These are phyloP conservation scores for Stephania japonica DNA, from an alignment of 164 flowering plant species.

Conservation along the genomic window DNA sequence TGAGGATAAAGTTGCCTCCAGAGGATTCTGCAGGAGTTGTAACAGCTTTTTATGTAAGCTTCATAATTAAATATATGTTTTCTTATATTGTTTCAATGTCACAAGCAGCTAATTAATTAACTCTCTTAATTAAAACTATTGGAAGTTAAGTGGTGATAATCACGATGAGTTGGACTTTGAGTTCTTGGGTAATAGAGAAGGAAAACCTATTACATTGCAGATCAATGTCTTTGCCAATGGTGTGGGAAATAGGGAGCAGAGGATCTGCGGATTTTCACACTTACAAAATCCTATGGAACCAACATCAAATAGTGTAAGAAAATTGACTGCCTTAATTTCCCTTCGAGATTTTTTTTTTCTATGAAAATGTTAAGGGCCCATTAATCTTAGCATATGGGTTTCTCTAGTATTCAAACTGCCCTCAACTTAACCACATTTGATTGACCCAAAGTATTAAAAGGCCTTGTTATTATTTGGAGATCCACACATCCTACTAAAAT, in stretches of 20 bases:
- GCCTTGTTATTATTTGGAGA: too few relatives aligned
- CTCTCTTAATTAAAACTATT: background rate
- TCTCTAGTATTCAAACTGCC: too few relatives aligned
- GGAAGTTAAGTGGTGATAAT: conserved; percentile 28
- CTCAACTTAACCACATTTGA: too few relatives aligned
- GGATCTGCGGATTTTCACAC: conserved; percentile 38
- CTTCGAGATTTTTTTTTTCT: too few relatives aligned
- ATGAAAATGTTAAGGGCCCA: too few relatives aligned
- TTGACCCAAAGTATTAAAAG: too few relatives aligned
- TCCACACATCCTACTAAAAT: too few relatives aligned
- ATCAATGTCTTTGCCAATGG: conserved; percentile 64
- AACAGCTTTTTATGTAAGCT: conserved; percentile 53
- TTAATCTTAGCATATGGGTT: too few relatives aligned
- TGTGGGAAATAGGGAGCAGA: conserved; percentile 53
- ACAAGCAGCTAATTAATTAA: background rate
- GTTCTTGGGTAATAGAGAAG: conserved; percentile 64
- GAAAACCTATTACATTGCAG: conserved; percentile 44
- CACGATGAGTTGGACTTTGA: conserved; percentile 82
- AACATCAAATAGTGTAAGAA: conserved; percentile 53
- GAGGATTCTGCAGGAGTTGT: conserved; percentile 50
- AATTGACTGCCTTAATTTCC: background rate
- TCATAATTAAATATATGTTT: background rate
- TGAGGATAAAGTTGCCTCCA: conserved; percentile 49
- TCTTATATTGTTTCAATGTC: background rate
- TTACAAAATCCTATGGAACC: conserved; percentile 67